A percentile compares a stretch with the other conserved stretches of the same genome.
phyloP scores from a whole-genome alignment of 1,284 basidiomycete species.

The Ustilago nuda region DNA sequence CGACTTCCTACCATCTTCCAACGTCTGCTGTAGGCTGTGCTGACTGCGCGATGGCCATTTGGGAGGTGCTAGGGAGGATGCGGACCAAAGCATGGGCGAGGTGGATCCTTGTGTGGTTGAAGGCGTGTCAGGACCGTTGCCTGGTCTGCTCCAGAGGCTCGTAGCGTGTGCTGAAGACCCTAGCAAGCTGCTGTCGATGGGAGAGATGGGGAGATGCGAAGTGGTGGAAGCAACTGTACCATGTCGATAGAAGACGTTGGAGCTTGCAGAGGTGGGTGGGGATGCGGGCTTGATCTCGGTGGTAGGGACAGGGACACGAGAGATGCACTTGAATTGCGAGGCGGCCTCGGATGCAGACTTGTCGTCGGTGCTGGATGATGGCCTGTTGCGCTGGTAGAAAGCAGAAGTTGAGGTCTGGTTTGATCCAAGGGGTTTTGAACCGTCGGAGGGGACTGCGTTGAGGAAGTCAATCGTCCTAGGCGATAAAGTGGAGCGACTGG shows the following conservation, averaged over 20 bases:
- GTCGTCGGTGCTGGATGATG: not conserved
- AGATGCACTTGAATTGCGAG: conserved; percentile 19
- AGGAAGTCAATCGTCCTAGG: conserved; percentile 33
- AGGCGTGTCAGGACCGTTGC: conserved; percentile 41
- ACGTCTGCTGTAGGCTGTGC: conserved; percentile 8
- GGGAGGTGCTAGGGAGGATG: conserved; percentile 20
- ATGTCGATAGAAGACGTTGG: conserved; percentile 15
- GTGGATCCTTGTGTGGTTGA: conserved; percentile 36
- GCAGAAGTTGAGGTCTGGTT: conserved; percentile 29
- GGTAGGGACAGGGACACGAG: conserved; percentile 34
- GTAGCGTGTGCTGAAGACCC: conserved; percentile 45
- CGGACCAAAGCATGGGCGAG: conserved; percentile 37
- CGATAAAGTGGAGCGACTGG: conserved; percentile 30
- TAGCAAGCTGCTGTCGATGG: conserved; percentile 51
- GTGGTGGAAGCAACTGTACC: conserved; percentile 20
- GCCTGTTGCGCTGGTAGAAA: conserved; percentile 29
- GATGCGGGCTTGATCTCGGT: conserved; percentile 22
- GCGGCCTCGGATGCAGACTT: not conserved
- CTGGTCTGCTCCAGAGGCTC: conserved; percentile 46
- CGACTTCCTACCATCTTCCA: not conserved
- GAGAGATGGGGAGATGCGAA: conserved; percentile 34
- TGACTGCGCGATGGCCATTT: conserved; percentile 29
- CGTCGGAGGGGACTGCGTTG: conserved; percentile 13
- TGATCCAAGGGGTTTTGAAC: conserved; percentile 19
- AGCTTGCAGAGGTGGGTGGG: conserved; percentile 16